Evolutionary conservation across 257 asterid genomes (phyloP).

Genomic region (Fraxinus pennsylvanica): DNA sequence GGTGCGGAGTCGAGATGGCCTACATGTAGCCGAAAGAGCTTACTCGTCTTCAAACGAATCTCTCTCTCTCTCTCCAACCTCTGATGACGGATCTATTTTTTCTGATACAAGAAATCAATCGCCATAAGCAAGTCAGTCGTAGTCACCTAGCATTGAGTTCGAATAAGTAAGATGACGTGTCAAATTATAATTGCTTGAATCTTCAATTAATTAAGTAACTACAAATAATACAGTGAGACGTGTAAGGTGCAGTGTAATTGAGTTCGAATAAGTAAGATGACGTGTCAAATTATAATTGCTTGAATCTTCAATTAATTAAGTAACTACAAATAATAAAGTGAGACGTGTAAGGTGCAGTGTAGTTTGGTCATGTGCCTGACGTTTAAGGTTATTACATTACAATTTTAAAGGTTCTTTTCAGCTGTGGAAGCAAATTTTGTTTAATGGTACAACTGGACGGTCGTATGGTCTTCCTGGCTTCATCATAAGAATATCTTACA

Average conservation of each 20-base stretch:
- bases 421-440: too few species aligned
- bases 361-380: background rate
- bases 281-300: background rate
- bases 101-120: slow-evolving; percentile 5
- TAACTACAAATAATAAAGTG: background rate
- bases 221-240: background rate
- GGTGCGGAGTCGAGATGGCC: too few species aligned
- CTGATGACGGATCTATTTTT: background rate
- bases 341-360: background rate
- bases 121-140: slow-evolving; percentile 11
- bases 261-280: background rate
- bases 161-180: background rate
- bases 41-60: too few species aligned
- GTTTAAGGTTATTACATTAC: too few species aligned
- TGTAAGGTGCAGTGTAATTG: background rate
- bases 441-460: too few species aligned
- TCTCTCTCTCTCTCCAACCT: too few species aligned
- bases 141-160: slow-evolving; percentile 20
- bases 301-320: background rate
- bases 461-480: too few species aligned
- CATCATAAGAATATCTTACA: too few species aligned
- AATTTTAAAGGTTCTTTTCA: too few species aligned
- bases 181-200: background rate
- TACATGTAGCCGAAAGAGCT: too few species aligned
- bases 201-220: too few species aligned